These are phyloP conservation scores for Acanthochlamys bracteata DNA, from an alignment of 106 monocot species.

Conservation along the genomic window DNA sequence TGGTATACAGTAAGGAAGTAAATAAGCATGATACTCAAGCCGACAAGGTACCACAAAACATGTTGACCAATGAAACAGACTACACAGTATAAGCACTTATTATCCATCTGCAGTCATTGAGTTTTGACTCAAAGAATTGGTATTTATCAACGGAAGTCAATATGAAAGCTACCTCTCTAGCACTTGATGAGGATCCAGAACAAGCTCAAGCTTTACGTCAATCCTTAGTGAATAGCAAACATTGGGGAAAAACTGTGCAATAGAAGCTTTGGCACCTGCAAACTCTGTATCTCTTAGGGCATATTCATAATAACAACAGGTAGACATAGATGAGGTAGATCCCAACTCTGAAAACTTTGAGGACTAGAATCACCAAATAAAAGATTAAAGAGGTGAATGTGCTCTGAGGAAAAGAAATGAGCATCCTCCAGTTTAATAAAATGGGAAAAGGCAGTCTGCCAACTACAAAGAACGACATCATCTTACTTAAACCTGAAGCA, in stretches of 20 bases:
- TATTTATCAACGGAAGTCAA: too few relatives aligned
- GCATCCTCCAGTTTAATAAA: too few relatives aligned
- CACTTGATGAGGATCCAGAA: slow-evolving; percentile 48
- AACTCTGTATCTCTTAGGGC: not conserved
- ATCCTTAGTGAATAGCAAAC: slow-evolving; percentile 55
- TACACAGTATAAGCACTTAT: too few relatives aligned
- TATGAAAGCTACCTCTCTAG: slow-evolving; percentile 41
- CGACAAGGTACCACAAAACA: too few relatives aligned
- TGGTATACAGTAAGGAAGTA: too few relatives aligned
- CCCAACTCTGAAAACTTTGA: not conserved
- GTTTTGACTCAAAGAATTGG: too few relatives aligned
- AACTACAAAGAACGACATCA: not conserved
- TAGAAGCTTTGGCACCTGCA: slow-evolving; percentile 61
- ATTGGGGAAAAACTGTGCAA: slow-evolving; percentile 54
- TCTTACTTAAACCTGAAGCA: too few relatives aligned
- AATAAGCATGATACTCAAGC: too few relatives aligned
- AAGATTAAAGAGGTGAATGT: not conserved
- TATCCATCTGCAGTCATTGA: too few relatives aligned
- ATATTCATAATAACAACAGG: not conserved
- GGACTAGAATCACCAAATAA: not conserved
- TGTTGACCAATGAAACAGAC: too few relatives aligned
- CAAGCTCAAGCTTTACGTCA: slow-evolving; percentile 66
- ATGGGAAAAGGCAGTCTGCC: too few relatives aligned
- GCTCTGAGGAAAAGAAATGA: too few relatives aligned
- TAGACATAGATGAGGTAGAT: not conserved